Evolutionary conservation across 495 filamentous ascomycete species (phyloP).

Genomic region (Penicillium dipodomyicola): DNA sequence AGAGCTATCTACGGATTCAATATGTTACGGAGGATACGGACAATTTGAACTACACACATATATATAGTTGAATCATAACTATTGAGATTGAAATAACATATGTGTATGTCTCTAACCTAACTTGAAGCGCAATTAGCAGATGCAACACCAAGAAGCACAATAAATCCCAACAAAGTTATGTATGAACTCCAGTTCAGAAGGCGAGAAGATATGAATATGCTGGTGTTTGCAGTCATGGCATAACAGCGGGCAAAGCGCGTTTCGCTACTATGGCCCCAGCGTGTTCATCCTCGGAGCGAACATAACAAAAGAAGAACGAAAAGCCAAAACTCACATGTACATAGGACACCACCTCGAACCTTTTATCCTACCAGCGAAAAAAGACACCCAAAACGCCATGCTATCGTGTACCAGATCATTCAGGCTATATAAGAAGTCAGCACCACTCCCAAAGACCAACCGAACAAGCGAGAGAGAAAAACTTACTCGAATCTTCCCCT

Average conservation of each 20-base stretch:
- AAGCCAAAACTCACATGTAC: constrained; percentile 20
- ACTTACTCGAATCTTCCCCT: constrained; percentile 50
- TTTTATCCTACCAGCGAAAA: constrained; percentile 11
- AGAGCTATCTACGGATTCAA: background rate
- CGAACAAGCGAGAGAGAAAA: constrained; percentile 5
- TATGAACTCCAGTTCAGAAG: constrained; percentile 33
- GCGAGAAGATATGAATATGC: constrained; percentile 52
- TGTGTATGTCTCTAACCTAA: constrained; percentile 7
- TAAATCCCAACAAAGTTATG: background rate
- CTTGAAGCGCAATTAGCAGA: constrained; percentile 17
- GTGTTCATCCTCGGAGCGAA: constrained; percentile 45
- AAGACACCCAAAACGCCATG: constrained; percentile 30
- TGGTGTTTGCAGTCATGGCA: constrained; percentile 54
- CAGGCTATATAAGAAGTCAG: constrained; percentile 34
- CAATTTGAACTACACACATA: background rate
- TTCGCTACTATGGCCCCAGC: constrained; percentile 59
- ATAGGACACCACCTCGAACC: constrained; percentile 13
- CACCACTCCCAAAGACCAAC: constrained; percentile 13
- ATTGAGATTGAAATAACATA: constrained; percentile 8
- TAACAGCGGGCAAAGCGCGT: constrained; percentile 36
- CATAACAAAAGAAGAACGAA: constrained; percentile 1
- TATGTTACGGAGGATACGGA: background rate
- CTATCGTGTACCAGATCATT: constrained; percentile 33
- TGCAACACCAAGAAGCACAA: constrained; percentile 6
- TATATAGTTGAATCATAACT: background rate